A percentile compares a stretch with the other conserved stretches of the same genome.
Conservation (phyloP, 192 early-diverging fungal species). For the Entomortierella beljakovae region DNA sequence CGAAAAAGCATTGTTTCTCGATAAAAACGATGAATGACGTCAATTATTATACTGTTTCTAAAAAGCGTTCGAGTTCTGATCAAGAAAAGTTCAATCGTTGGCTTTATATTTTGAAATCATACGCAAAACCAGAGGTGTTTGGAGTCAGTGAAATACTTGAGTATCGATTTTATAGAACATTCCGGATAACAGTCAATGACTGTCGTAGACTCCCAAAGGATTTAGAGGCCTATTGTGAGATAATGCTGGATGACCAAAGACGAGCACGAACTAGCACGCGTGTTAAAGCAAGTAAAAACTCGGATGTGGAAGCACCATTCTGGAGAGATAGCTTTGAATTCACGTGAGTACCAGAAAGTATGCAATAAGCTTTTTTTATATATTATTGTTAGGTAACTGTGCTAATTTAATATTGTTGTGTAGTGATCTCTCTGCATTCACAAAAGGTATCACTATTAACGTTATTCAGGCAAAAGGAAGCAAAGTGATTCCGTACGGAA, state of each 20-base stretch:
- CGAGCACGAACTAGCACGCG: slow-evolving; percentile 53
- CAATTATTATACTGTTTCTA: slow-evolving; percentile 48
- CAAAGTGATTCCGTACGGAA: slow-evolving; percentile 34
- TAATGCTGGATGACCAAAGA: slow-evolving; percentile 58
- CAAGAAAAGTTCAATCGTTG: slow-evolving; percentile 38
- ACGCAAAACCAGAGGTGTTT: slow-evolving; percentile 50
- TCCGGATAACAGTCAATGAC: slow-evolving; percentile 45
- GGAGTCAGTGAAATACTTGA: slow-evolving; percentile 30
- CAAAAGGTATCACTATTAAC: slow-evolving; percentile 44
- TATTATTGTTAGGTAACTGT: too few relatives aligned
- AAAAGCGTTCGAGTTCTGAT: slow-evolving; percentile 32
- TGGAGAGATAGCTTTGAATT: slow-evolving; percentile 62
- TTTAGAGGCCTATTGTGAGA: slow-evolving; percentile 58
- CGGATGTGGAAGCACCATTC: slow-evolving; percentile 41
- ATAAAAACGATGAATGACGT: slow-evolving; percentile 32
- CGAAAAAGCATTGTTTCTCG: slow-evolving; percentile 44
- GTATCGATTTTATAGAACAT: slow-evolving; percentile 44
- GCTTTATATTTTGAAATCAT: slow-evolving; percentile 49
- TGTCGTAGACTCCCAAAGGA: slow-evolving; percentile 34
- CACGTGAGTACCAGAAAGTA: slow-evolving; percentile 49
- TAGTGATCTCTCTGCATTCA: slow-evolving; percentile 35
- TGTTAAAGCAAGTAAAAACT: slow-evolving; percentile 20
- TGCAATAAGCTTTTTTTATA: slow-evolving; percentile 1
- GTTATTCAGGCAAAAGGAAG: slow-evolving; percentile 41
- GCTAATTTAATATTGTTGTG: not conserved